Percentiles rank a stretch among this genome's conserved stretches.
phyloP scores from a whole-genome alignment of 2,329 filamentous ascomycete species.

The Hypoxylon sp. region DNA sequence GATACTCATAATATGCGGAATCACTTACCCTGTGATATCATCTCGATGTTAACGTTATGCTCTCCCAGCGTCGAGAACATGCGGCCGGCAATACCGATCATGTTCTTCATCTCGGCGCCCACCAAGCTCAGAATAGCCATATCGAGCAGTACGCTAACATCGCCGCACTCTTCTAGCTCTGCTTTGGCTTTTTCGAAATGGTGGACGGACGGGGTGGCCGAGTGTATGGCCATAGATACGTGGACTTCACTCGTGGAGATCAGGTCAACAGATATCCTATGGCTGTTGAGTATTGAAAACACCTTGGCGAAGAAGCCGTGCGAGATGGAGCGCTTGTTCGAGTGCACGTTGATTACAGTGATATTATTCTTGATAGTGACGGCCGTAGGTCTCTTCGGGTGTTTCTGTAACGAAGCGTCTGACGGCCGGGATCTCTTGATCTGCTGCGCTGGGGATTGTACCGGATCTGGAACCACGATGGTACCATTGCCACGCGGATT shows the following conservation, averaged over 20 bases:
- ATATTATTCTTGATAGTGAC: constrained; percentile 99
- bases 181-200: constrained; percentile 77
- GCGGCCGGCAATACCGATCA: constrained; percentile 90
- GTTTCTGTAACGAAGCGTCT: constrained; percentile 65
- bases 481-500: constrained; percentile 85
- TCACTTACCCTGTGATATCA: constrained; percentile 93
- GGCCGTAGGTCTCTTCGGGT: constrained; percentile 83
- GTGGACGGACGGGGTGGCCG: constrained; percentile 74
- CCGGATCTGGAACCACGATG: constrained; percentile 83
- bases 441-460: constrained; percentile 69
- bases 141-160: constrained; percentile 88
- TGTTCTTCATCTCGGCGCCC: constrained; percentile 97
- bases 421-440: constrained; percentile 67
- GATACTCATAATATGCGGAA: background rate
- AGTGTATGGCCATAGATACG: constrained; percentile 96
- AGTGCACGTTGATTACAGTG: constrained; percentile 97
- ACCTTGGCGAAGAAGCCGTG: constrained; percentile 97
- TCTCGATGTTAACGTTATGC: constrained; percentile 96
- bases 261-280: constrained; percentile 91
- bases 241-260: constrained; percentile 98
- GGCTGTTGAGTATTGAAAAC: constrained; percentile 89
- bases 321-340: constrained; percentile 94
- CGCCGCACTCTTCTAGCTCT: constrained; percentile 84
- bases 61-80: constrained; percentile 97
- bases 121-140: constrained; percentile 98